phyloP scores from a whole-genome alignment of 2,329 filamentous ascomycete species.

The Colletotrichum sp. region DNA sequence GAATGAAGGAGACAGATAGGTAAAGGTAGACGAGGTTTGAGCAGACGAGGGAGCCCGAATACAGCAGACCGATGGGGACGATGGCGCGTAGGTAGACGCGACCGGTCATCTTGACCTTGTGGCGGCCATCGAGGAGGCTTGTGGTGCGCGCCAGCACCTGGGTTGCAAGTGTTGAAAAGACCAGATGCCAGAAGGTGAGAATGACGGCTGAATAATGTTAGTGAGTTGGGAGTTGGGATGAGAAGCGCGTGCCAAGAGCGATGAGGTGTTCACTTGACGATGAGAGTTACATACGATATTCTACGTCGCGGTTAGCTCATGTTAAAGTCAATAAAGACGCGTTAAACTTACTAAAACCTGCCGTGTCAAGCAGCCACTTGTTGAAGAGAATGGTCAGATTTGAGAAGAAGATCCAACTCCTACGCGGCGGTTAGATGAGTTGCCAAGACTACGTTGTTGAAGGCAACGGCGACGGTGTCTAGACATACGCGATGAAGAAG shows the following conservation, averaged over 20 bases:
- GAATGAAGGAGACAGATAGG: constrained; percentile 71
- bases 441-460: background rate
- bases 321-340: background rate
- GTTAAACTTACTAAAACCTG: constrained; percentile 69
- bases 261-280: background rate
- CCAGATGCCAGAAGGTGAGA: constrained; percentile 71
- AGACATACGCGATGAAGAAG: constrained; percentile 37
- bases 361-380: constrained; percentile 83
- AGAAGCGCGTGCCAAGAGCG: background rate
- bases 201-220: constrained; percentile 48
- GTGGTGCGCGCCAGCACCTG: constrained; percentile 70
- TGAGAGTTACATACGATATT: constrained; percentile 46
- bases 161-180: constrained; percentile 69
- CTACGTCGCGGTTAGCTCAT: constrained; percentile 30
- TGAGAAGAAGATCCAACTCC: constrained; percentile 83
- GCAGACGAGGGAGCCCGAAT: constrained; percentile 69
- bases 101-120: constrained; percentile 65
- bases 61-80: constrained; percentile 69
- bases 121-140: constrained; percentile 65
- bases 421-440: constrained; percentile 26
- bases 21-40: constrained; percentile 73
- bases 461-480: background rate
- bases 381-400: constrained; percentile 90
- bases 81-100: constrained; percentile 67
- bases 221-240: background rate